Base-by-base conservation (phyloP, 768 basidiomycete species). In the Chalciporus sphaerocephalus region DNA sequence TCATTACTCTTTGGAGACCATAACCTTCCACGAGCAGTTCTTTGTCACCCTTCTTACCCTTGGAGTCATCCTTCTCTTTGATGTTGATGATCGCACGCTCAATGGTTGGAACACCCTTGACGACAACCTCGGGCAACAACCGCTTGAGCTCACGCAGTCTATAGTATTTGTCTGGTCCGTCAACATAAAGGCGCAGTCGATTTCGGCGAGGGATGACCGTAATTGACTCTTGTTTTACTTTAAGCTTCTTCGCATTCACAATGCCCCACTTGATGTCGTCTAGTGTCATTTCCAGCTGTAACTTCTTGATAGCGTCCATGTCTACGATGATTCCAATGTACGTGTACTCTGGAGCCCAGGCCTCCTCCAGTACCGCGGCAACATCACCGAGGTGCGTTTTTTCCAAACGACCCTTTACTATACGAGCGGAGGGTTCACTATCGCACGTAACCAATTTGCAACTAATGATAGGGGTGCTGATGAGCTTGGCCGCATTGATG, bases 391-490 rank as follows among this genome's bases (percentile, higher is more conserved):
- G 71, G 47, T 90, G 76, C 0, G 96, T 98, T 70, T 93, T 94
- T 70, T 99, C 96, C 38, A 99, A 67, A 37, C 96, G 79, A 11
- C 86, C 96, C 67, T 99, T 98, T 52, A 99, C 96, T 56, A 98
- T 97, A 39, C 96, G 83, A 20, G 96, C 96, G 17, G 95, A 92
- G n/a, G 87, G 79, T 61, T 98, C 96, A 53, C 82, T 92, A 52
- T 87, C 75, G 42, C 76, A 72, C 7, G 86, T 86, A 11, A 92
- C 92, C 20, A 99, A 76, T 63, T 90, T 92, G 58, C 94, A 95
- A 51, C 94, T 94, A 65, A 99, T 99, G 64, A 99, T 97, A 4
- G 96, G 96, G 0, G 96, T 99, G 60, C 87, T 93, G 68, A 99
- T 98, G 30, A 75, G 68, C 65, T 96, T 99, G n/a, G 96, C 91